phyloP scores from a whole-genome alignment of 352 stramenopile genomes.

The Phytophthora chlamydospora region DNA sequence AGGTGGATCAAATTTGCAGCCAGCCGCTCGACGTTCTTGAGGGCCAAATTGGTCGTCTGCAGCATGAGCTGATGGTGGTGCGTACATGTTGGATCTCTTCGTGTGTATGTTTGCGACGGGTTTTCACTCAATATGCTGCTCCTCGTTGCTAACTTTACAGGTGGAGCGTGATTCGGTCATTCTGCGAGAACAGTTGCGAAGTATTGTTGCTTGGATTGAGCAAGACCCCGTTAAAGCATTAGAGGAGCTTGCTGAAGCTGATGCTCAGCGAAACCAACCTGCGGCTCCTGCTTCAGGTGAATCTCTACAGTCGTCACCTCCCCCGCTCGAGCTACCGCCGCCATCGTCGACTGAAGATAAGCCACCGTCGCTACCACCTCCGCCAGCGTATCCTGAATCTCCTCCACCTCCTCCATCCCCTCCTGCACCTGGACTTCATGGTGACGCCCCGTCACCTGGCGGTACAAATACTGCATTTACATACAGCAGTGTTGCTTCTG shows the following conservation, averaged over 20 bases:
- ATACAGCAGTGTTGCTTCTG: constrained; percentile 2
- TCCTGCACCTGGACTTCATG: constrained; percentile 27
- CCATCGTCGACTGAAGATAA: constrained; percentile 3
- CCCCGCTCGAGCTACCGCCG: constrained; percentile 20
- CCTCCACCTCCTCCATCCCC: constrained; percentile 40
- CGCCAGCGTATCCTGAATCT: constrained; percentile 38
- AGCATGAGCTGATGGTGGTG: constrained; percentile 60
- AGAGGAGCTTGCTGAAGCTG: constrained; percentile 43
- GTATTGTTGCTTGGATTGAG: constrained; percentile 80
- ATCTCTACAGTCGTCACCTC: constrained; percentile 19
- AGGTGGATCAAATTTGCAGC: constrained; percentile 85
- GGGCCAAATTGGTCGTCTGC: constrained; percentile 57
- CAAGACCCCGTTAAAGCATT: constrained; percentile 56
- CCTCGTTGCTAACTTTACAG: constrained; percentile 28
- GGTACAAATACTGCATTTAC: constrained; percentile 6
- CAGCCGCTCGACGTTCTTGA: constrained; percentile 79
- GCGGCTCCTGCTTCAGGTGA: constrained; percentile 14
- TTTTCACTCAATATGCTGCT: background rate
- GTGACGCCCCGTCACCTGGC: constrained; percentile 9
- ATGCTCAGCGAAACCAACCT: constrained; percentile 35
- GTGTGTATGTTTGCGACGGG: background rate
- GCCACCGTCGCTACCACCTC: constrained; percentile 5
- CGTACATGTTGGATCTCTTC: constrained; percentile 19
- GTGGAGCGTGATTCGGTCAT: constrained; percentile 76
- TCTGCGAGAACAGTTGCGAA: constrained; percentile 69